Percentiles rank a stretch among this genome's conserved stretches.
Evolutionary conservation across 1,139 yeast genomes (phyloP).

Genomic region (Pichia sp.): DNA sequence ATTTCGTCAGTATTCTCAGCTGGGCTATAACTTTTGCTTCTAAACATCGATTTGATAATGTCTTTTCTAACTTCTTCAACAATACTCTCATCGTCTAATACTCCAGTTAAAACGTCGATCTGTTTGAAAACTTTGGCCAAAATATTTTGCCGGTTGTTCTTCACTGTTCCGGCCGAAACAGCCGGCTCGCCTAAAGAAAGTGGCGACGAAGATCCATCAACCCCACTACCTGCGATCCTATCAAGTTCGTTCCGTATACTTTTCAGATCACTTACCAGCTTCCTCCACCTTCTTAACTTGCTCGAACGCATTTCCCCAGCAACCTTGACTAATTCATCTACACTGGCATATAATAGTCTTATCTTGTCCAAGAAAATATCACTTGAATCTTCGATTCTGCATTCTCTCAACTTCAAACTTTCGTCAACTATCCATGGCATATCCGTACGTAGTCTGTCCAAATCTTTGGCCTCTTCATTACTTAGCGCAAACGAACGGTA

Average conservation of each 20-base stretch:
- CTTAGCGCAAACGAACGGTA: constrained; percentile 43
- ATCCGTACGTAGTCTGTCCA: constrained; percentile 17
- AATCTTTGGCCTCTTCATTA: constrained; percentile 45
- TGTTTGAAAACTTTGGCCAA: constrained; percentile 13
- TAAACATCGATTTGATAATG: constrained; percentile 7
- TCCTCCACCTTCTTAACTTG: constrained; percentile 51
- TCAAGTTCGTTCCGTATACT: constrained; percentile 24
- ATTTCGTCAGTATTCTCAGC: neutral
- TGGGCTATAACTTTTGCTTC: neutral
- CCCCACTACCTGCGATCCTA: constrained; percentile 14
- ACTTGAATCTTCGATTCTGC: constrained; percentile 14
- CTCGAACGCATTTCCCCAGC: constrained; percentile 38
- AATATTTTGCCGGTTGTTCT: constrained; percentile 1
- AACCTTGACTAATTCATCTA: constrained; percentile 38
- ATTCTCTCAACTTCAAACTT: constrained; percentile 9
- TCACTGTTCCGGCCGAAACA: neutral
- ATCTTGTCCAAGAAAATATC: constrained; percentile 22
- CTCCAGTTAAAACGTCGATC: constrained; percentile 16
- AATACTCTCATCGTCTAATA: neutral
- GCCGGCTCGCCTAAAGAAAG: neutral
- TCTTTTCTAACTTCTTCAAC: constrained; percentile 12
- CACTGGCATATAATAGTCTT: constrained; percentile 31
- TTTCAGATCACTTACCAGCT: constrained; percentile 27
- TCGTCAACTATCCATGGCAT: constrained; percentile 9
- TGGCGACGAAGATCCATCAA: constrained; percentile 14